These are phyloP conservation scores for Eucalyptus caleyi DNA, from an alignment of 345 rosid genomes.

Conservation along the genomic window DNA sequence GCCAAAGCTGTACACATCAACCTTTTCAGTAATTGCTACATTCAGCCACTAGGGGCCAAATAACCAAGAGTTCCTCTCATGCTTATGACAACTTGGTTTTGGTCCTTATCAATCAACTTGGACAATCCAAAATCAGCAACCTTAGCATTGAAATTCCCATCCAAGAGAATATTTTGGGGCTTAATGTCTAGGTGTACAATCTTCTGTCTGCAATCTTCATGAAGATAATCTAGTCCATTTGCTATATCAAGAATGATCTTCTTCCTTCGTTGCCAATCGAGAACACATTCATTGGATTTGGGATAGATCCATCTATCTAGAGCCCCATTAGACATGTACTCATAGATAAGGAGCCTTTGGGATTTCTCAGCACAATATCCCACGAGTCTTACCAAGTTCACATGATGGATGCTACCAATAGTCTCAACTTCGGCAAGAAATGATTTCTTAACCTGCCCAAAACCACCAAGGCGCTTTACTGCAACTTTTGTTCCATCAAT, in stretches of 20 bases:
- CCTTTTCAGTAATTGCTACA: not conserved
- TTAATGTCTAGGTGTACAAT: not conserved
- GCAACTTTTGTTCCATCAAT: constrained; percentile 4
- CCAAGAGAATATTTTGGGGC: constrained; percentile 3
- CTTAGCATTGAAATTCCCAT: not conserved
- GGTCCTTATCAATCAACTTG: not conserved
- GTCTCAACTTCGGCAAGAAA: constrained; percentile 24
- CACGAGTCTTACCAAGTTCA: constrained; percentile 10
- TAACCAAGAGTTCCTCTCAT: constrained; percentile 7
- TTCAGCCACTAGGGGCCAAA: constrained; percentile 1
- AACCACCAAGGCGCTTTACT: constrained; percentile 9
- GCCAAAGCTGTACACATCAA: constrained; percentile 12
- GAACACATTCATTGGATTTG: not conserved
- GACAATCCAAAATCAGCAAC: constrained; percentile 4
- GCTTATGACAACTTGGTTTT: not conserved
- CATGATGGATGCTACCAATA: constrained; percentile 14
- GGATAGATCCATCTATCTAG: constrained; percentile 15
- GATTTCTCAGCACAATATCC: constrained; percentile 18
- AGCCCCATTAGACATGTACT: constrained; percentile 10
- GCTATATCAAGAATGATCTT: constrained; percentile 16
- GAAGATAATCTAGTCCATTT: constrained; percentile 16
- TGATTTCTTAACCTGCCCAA: not conserved
- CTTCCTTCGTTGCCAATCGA: constrained; percentile 7
- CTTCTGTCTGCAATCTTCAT: constrained; percentile 12
- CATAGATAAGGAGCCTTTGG: constrained; percentile 7